phyloP scores from a whole-genome alignment of 2,329 filamentous ascomycete genomes.

The Colletotrichum sp. region DNA sequence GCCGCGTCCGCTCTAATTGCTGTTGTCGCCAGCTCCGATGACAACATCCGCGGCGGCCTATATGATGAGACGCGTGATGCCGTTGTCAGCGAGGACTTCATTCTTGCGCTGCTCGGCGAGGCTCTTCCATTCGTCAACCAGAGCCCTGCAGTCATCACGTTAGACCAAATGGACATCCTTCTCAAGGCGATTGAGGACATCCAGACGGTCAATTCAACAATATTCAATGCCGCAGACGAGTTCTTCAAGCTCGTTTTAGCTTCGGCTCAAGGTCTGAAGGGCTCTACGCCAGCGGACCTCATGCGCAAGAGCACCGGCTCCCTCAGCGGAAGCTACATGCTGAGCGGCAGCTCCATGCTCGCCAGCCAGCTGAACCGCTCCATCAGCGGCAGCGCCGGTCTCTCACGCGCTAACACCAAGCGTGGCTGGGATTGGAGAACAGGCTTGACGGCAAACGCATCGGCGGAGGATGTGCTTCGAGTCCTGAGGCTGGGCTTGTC shows the following conservation, averaged over 20 bases:
- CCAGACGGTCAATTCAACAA: conserved; percentile 73
- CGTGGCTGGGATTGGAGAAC: conserved; percentile 80
- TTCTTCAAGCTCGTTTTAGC: conserved; percentile 78
- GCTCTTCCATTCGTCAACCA: conserved; percentile 77
- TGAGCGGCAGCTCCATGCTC: conserved; percentile 78
- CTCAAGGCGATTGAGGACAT: conserved; percentile 82
- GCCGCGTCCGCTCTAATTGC: conserved; percentile 77
- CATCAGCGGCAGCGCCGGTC: conserved; percentile 48
- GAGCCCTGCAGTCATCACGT: conserved; percentile 58
- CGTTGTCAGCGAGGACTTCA: conserved; percentile 86
- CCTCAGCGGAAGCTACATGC: conserved; percentile 63
- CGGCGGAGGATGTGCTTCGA: conserved; percentile 72
- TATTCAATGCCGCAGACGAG: conserved; percentile 77
- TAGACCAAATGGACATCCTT: conserved; percentile 75
- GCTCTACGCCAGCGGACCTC: conserved; percentile 68
- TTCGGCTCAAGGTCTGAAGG: conserved; percentile 68
- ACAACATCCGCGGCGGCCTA: conserved; percentile 89
- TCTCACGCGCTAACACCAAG: conserved; percentile 41
- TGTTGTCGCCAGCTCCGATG: conserved; percentile 85
- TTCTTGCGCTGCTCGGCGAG: conserved; percentile 85
- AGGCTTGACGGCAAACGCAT: conserved; percentile 73
- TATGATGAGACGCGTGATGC: conserved; percentile 82
- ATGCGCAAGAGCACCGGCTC: conserved; percentile 59
- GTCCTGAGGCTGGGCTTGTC: conserved; percentile 76
- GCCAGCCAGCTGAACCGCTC: conserved; percentile 66